Evolutionary conservation across 371 early-diverging fungal genomes (phyloP).

Genomic region (Mortierella sp.): DNA sequence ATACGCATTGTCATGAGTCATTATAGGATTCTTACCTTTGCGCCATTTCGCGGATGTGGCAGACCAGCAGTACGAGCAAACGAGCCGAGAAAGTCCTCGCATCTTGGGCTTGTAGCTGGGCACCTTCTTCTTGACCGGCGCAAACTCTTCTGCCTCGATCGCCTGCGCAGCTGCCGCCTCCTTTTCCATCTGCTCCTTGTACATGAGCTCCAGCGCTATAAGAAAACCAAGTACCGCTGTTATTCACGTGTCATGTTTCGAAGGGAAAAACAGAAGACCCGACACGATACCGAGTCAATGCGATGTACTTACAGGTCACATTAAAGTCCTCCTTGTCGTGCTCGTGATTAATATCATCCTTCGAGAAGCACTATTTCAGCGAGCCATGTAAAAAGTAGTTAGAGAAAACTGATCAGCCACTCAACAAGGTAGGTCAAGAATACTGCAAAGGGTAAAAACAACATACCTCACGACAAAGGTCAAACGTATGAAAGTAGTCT

Average conservation of each 20-base stretch:
- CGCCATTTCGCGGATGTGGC: conserved; percentile 62
- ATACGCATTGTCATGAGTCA: neutral
- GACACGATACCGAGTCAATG: neutral
- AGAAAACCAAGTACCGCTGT: neutral
- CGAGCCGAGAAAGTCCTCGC: conserved; percentile 32
- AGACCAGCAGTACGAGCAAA: conserved; percentile 65
- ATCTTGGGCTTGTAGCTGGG: conserved; percentile 44
- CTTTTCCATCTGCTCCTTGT: conserved; percentile 59
- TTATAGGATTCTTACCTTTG: conserved; percentile 49
- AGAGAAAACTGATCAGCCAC: neutral
- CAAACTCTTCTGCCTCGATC: conserved; percentile 60
- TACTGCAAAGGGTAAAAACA: neutral
- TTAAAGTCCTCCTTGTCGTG: conserved; percentile 73
- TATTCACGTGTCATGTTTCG: neutral
- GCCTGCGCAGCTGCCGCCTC: conserved; percentile 62
- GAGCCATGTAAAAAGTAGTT: neutral
- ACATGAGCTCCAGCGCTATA: conserved; percentile 51
- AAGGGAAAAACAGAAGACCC: neutral
- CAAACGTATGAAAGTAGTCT: conserved; percentile 80
- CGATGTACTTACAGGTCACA: conserved; percentile 66
- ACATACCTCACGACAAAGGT: conserved; percentile 75
- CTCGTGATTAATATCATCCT: conserved; percentile 65
- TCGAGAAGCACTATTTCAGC: conserved; percentile 67
- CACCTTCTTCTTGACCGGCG: conserved; percentile 30
- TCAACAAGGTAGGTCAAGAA: too few species aligned